A percentile compares a stretch with the other conserved stretches of the same genome.
These are phyloP conservation scores for Pistacia integerrima DNA, from an alignment of 345 rosid species.

Conservation along the genomic window DNA sequence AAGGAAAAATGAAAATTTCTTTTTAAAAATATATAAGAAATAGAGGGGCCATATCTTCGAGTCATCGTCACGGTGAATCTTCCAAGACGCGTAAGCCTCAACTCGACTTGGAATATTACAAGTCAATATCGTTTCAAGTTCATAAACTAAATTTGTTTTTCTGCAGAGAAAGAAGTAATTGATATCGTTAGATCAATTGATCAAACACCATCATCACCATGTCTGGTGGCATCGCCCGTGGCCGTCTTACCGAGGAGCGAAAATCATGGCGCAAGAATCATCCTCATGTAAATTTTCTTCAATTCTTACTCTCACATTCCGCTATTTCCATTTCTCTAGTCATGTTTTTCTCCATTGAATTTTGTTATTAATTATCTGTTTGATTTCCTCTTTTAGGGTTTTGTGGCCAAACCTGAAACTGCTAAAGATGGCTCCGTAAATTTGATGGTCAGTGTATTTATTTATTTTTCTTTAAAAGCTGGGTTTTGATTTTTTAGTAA, in stretches of 20 bases:
- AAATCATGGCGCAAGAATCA: conserved; percentile 63
- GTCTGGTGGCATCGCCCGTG: conserved; percentile 56
- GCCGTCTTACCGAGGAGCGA: conserved; percentile 55
- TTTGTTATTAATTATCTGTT: conserved; percentile 38
- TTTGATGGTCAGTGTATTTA: conserved; percentile 46
- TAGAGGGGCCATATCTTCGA: not conserved
- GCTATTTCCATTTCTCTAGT: not conserved
- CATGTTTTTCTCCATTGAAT: too few relatives aligned
- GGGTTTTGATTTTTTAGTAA: not conserved
- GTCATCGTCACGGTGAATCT: not conserved
- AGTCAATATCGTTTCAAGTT: not conserved
- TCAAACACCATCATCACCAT: conserved; percentile 18
- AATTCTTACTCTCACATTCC: too few relatives aligned
- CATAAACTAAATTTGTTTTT: not conserved
- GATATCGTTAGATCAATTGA: not conserved
- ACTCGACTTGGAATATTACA: not conserved
- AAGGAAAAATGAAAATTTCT: too few relatives aligned
- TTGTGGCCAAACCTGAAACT: conserved; percentile 54
- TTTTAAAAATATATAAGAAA: not conserved
- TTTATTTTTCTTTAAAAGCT: not conserved
- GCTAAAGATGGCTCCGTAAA: conserved; percentile 45
- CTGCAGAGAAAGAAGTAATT: not conserved
- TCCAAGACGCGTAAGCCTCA: not conserved
- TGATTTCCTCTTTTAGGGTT: conserved; percentile 39
- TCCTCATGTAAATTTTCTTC: conserved; percentile 34